These are phyloP conservation scores for Middelhovenomyces tepae DNA, from an alignment of 805 yeast species.

Conservation along the genomic window DNA sequence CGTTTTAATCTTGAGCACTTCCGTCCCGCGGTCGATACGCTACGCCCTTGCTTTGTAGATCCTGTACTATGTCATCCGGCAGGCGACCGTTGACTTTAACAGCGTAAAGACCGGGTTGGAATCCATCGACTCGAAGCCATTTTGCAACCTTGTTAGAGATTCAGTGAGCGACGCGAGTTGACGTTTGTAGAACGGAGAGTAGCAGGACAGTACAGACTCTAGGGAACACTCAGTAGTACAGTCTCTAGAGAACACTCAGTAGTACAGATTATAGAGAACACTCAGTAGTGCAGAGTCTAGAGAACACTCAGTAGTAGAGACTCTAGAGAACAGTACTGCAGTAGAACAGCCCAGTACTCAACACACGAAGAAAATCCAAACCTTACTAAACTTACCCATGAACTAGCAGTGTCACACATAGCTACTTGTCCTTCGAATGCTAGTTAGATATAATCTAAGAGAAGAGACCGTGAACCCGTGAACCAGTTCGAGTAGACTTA, in stretches of 20 bases:
- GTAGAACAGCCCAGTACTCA: no score
- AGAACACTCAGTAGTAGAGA: no score
- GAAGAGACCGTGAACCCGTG: no score
- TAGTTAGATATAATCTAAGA: conserved; percentile 6
- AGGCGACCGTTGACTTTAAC: conserved; percentile 86
- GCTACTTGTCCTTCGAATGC: conserved; percentile 93
- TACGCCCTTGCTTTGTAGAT: conserved; percentile 64
- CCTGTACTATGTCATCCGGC: conserved; percentile 75
- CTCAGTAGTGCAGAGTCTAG: no score
- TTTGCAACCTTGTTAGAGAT: conserved; percentile 56
- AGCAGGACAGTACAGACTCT: no score
- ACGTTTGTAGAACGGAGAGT: no score
- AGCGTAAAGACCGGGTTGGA: conserved; percentile 85
- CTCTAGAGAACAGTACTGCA: no score
- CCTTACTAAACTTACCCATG: conserved; percentile 58
- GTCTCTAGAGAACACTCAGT: no score
- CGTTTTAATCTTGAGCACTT: conserved; percentile 31
- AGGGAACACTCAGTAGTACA: no score
- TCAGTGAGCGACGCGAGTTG: no score
- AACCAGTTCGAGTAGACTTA: no score
- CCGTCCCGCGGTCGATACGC: conserved; percentile 95
- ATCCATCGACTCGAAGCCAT: conserved; percentile 88
- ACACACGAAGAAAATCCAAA: neutral
- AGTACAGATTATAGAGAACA: no score
- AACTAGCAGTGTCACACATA: conserved; percentile 68